phyloP scores from a whole-genome alignment of 768 basidiomycete species.

The Mrakia frigida region DNA sequence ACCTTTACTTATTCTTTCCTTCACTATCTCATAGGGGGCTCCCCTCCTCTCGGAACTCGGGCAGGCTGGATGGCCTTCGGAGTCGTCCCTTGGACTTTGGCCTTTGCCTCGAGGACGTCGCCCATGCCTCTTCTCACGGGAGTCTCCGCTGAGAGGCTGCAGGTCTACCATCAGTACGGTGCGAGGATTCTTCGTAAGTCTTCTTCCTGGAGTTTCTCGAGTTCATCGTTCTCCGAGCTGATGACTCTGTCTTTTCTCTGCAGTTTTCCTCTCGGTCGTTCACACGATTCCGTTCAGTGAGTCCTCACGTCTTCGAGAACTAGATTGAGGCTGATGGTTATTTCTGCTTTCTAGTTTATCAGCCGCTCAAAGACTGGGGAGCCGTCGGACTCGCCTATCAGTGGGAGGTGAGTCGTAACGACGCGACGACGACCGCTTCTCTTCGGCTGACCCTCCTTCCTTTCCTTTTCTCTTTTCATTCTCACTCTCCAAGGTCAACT shows the following conservation, averaged over 20 bases:
- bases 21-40: not conserved
- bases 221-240: not conserved
- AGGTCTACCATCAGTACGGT: conserved; percentile 10
- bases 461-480: no score
- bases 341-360: not conserved
- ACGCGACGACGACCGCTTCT: no score
- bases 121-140: conserved; percentile 2
- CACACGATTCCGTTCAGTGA: conserved; percentile 3
- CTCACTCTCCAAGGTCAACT: conserved; percentile 1
- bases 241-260: no score
- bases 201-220: no score
- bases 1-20: not conserved
- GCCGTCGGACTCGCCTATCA: not conserved
- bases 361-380: conserved; percentile 7
- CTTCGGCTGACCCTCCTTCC: no score
- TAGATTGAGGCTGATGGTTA: not conserved
- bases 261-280: conserved; percentile 1
- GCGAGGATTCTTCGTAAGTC: not conserved
- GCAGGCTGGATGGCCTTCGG: conserved; percentile 12
- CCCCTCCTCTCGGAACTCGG: not conserved
- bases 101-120: not conserved
- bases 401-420: not conserved
- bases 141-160: not conserved
- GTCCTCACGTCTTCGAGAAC: not conserved
- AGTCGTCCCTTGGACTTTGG: not conserved